Conservation (phyloP, 306 rosid species). For the Sesbania bispinosa region DNA sequence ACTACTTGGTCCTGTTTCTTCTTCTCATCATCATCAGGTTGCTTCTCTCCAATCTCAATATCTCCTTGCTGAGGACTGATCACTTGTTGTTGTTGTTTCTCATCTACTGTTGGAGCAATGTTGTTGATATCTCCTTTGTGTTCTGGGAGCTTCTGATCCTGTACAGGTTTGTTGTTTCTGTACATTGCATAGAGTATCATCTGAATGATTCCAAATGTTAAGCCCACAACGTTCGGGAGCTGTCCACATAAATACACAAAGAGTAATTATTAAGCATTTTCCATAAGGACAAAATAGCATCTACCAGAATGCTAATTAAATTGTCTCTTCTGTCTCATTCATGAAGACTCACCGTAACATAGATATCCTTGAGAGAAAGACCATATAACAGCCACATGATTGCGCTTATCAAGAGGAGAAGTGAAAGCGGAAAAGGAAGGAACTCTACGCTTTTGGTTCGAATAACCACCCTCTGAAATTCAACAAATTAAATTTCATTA, state of each 20-base stretch:
- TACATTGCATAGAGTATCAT: slow-evolving; percentile 62
- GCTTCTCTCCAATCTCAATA: slow-evolving; percentile 12
- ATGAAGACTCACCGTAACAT: slow-evolving; percentile 59
- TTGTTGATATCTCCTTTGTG: slow-evolving; percentile 42
- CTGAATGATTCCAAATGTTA: slow-evolving; percentile 65
- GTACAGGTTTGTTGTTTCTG: slow-evolving; percentile 41
- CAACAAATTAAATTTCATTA: too few relatives aligned
- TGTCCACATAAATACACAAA: slow-evolving; percentile 21
- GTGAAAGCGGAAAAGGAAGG: slow-evolving; percentile 78
- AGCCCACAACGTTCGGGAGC: slow-evolving; percentile 83
- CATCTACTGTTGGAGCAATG: not conserved
- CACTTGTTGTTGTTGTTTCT: not conserved
- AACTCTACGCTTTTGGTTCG: slow-evolving; percentile 93
- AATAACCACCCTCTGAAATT: slow-evolving; percentile 62
- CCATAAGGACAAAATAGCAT: slow-evolving; percentile 14
- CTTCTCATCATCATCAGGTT: not conserved
- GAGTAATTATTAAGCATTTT: too few relatives aligned
- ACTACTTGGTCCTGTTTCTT: not conserved
- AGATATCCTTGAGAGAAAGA: slow-evolving; percentile 53
- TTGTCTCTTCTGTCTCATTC: too few relatives aligned
- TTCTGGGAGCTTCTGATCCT: slow-evolving; percentile 60
- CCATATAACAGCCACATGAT: slow-evolving; percentile 83
- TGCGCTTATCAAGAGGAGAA: slow-evolving; percentile 83
- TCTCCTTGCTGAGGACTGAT: not conserved
- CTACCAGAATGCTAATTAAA: not conserved